These are phyloP conservation scores for Naganishia liquefaciens DNA, from an alignment of 1,284 basidiomycete species.

Conservation along the genomic window DNA sequence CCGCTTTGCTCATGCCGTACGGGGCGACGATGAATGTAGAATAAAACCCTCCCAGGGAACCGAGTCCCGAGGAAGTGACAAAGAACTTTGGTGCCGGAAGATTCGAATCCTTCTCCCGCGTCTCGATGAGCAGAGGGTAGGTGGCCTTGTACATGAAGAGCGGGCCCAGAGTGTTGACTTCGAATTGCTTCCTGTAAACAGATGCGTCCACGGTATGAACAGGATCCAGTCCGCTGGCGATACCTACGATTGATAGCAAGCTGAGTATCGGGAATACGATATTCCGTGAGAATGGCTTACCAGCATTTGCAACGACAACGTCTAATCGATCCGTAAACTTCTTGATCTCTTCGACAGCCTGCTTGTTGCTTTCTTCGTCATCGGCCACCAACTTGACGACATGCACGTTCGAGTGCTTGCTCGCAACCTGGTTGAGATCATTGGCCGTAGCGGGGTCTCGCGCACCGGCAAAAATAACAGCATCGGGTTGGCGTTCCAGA, in stretches of 20 bases:
- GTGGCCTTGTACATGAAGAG: conserved; percentile 36
- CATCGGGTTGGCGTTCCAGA: conserved; percentile 22
- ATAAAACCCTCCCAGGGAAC: conserved; percentile 12
- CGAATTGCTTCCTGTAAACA: conserved; percentile 16
- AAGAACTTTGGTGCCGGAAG: conserved; percentile 34
- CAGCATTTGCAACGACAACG: conserved; percentile 34
- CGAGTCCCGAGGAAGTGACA: conserved; percentile 31
- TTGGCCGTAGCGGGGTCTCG: conserved; percentile 33
- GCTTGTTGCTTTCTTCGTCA: conserved; percentile 31
- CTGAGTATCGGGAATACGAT: not conserved
- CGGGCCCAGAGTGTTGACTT: conserved; percentile 38
- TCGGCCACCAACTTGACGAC: conserved; percentile 31
- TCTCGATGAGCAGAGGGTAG: conserved; percentile 28
- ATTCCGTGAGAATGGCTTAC: not conserved
- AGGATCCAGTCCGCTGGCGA: not conserved
- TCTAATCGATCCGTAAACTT: conserved; percentile 31
- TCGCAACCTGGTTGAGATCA: conserved; percentile 33
- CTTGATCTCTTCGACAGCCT: conserved; percentile 29
- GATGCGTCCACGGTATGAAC: not conserved
- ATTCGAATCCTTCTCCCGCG: conserved; percentile 12
- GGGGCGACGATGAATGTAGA: conserved; percentile 24
- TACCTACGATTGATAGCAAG: not conserved
- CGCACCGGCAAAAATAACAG: conserved; percentile 38
- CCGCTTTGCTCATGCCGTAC: conserved; percentile 37
- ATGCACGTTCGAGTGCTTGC: conserved; percentile 15